Evolutionary conservation across 441 rosid species (phyloP), one percentile per base, ranked within the genome.

Genomic region (Sinapis alba): DNA sequence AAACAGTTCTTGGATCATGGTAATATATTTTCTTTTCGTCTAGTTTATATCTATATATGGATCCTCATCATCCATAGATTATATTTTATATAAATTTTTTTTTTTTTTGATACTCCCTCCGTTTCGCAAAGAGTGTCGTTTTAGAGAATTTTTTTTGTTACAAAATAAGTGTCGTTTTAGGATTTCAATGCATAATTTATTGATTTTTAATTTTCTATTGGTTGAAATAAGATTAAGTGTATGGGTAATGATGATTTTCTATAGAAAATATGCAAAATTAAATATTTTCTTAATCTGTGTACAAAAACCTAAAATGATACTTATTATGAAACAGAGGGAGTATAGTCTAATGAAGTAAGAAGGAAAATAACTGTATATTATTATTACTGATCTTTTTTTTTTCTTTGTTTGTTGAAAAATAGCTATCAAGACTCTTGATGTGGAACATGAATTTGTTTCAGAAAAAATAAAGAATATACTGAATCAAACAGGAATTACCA

Each of bases 1-100:
- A 65, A 43, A 23, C 23, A 65, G 24, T 27, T 59, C 63, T 59
- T 59, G 38, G 69, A 65, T 41, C 56, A 43, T 41, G 57, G 69
- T 65, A 65, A 65, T 13, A n/a, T 5, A 36, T 36, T 10, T 34
- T 34, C 41, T 62, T 38, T 36, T 38, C 10, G 1, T 63, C 28
- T 21, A 5, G 20, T 21, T 53, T 19, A 54, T 21, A 20, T 53
- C 18, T 19, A 16, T 47, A 3, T 54, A 21, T 21, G 28, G 59
- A 54, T 21, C 28, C 6, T 21, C 15, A 21, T 54, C 15, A 54
- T 56, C 15, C 1, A 56, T 56, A 16, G 8, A 56, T 21, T 16
- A 12, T 23, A 12, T 23, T 56, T n/a, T 56, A 23, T 56, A 56
- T 23, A 56, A 56, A 20, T 21, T 51, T 18, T 51, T n/a, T n/a